Conservation (phyloP, 2,329 filamentous ascomycete species). For the Thielaviopsis ethacetica region DNA sequence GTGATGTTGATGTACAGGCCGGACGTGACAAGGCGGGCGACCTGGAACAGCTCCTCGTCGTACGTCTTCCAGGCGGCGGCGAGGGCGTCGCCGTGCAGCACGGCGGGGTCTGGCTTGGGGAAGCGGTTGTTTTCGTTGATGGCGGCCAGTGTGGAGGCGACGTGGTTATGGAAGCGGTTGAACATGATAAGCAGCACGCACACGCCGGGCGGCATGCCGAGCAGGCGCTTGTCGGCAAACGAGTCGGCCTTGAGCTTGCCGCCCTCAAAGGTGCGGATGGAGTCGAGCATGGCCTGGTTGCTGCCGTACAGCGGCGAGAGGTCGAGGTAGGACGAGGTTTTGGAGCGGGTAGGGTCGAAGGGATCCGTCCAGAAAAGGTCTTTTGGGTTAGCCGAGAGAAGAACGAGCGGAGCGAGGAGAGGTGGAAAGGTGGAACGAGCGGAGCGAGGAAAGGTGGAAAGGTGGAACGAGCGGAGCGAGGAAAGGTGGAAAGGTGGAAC, state of each 20-base stretch:
- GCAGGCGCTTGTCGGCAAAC: constrained; percentile 53
- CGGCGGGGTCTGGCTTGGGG: constrained; percentile 36
- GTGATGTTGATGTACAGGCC: constrained; percentile 69
- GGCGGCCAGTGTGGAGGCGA: constrained; percentile 59
- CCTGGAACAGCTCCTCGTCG: constrained; percentile 67
- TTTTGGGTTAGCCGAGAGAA: constrained; percentile 12
- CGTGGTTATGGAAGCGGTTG: constrained; percentile 74
- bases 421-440: too few species aligned
- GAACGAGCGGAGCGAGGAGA: too few species aligned
- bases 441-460: too few species aligned
- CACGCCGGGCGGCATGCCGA: constrained; percentile 57
- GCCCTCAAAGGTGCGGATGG: constrained; percentile 51
- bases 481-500: too few species aligned
- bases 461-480: too few species aligned
- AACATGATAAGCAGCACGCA: constrained; percentile 62
- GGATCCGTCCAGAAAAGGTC: constrained; percentile 58
- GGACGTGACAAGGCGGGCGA: constrained; percentile 55
- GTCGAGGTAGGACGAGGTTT: constrained; percentile 58
- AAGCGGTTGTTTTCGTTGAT: constrained; percentile 80
- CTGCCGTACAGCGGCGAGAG: constrained; percentile 56
- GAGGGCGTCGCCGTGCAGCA: constrained; percentile 31
- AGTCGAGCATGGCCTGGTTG: constrained; percentile 48
- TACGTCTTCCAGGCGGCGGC: constrained; percentile 46
- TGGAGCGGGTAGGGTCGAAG: constrained; percentile 39
- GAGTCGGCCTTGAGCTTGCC: constrained; percentile 57